Percentiles rank a stretch among this genome's conserved stretches.
Conservation (phyloP, 257 asterid genomes). For the Lithospermum erythrorhizon region DNA sequence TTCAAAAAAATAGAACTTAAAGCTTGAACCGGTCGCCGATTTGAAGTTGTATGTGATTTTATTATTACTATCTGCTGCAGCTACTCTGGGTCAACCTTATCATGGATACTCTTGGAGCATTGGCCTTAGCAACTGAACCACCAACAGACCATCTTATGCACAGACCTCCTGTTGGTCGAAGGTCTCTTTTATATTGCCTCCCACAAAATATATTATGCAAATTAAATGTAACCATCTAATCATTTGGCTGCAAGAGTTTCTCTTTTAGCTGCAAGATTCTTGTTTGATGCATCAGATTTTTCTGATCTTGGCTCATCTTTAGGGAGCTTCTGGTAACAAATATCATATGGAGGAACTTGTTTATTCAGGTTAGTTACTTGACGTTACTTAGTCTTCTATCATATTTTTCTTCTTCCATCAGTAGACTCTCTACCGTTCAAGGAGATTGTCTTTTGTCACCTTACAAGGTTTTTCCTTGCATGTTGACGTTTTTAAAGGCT, state of each 20-base stretch:
- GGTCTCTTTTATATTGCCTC: slow-evolving; percentile 22
- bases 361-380: slow-evolving; percentile 45
- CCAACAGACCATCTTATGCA: slow-evolving; percentile 92
- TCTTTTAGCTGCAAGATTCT: not conserved
- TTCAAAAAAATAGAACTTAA: no score
- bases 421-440: not conserved
- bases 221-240: no score
- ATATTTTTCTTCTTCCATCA: slow-evolving; percentile 5
- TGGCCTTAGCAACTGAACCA: slow-evolving; percentile 97
- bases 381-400: not conserved
- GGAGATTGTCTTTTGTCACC: not conserved
- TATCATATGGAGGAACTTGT: slow-evolving; percentile 95
- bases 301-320: slow-evolving; percentile 10
- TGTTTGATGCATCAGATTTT: not conserved
- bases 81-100: slow-evolving; percentile 96
- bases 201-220: not conserved
- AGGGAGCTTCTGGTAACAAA: slow-evolving; percentile 94
- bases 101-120: slow-evolving; percentile 98
- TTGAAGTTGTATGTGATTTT: no score
- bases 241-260: no score
- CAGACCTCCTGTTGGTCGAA: slow-evolving; percentile 90
- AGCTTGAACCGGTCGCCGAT: no score
- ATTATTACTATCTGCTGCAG: slow-evolving; percentile 25
- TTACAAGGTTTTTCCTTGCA: not conserved
- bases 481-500: slow-evolving; percentile 37